phyloP scores from a whole-genome alignment of 202 grass and related monocot species.

The Hordeum pubiflorum region DNA sequence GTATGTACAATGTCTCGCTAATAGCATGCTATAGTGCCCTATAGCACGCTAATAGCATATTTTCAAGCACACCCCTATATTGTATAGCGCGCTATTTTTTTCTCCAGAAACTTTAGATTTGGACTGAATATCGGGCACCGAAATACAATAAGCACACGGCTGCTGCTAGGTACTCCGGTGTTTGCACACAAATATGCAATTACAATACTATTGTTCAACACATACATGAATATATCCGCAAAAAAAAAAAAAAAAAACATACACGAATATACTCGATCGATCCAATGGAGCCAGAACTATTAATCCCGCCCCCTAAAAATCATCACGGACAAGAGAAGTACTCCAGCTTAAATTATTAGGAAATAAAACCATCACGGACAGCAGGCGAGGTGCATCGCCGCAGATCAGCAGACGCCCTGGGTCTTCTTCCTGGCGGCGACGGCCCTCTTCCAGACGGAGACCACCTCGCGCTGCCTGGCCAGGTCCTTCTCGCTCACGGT shows the following conservation, averaged over 20 bases:
- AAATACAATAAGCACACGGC: too few species aligned
- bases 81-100: too few species aligned
- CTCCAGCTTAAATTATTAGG: background rate
- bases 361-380: background rate
- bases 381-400: background rate
- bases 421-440: conserved; percentile 59
- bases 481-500: conserved; percentile 10
- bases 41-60: too few species aligned
- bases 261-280: background rate
- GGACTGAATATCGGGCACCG: too few species aligned
- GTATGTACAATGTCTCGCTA: too few species aligned
- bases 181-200: background rate
- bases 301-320: background rate
- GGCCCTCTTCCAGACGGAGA: conserved; percentile 55
- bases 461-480: conserved; percentile 31
- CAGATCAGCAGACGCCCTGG: conserved; percentile 43
- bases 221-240: background rate
- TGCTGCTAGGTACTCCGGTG: background rate
- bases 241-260: too few species aligned
- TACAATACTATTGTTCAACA: background rate
- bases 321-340: background rate
- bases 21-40: too few species aligned
- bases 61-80: too few species aligned
- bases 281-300: background rate
- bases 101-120: too few species aligned